These are phyloP conservation scores for Euphorbia corollata DNA, from an alignment of 441 rosid species.

Conservation along the genomic window DNA sequence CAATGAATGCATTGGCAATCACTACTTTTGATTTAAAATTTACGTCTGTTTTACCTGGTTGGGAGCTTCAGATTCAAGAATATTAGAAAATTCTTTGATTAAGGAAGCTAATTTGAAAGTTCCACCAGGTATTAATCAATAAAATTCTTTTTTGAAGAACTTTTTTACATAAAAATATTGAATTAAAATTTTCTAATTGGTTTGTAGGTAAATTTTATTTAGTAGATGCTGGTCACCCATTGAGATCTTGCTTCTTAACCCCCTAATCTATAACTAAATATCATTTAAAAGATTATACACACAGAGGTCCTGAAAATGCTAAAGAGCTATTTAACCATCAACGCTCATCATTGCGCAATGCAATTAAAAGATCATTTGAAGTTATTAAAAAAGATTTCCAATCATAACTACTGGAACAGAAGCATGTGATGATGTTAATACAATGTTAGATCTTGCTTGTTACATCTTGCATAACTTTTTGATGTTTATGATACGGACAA, in stretches of 20 bases:
- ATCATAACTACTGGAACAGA: neutral
- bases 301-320: neutral
- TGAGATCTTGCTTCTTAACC: neutral
- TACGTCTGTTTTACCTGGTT: neutral
- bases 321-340: neutral
- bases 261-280: neutral
- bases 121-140: neutral
- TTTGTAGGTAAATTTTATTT: slow-evolving; percentile 1
- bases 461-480: neutral
- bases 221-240: neutral
- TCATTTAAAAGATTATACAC: neutral
- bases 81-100: neutral
- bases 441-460: neutral
- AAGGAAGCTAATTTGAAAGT: neutral
- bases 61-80: neutral
- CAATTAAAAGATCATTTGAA: neutral
- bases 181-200: neutral
- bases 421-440: neutral
- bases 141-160: neutral
- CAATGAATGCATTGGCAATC: neutral
- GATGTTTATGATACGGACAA: neutral
- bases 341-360: neutral
- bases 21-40: neutral
- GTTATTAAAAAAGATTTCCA: neutral
- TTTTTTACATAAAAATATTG: neutral